These are phyloP conservation scores for Boletus reticulatus DNA, from an alignment of 768 basidiomycete species.

Conservation along the genomic window DNA sequence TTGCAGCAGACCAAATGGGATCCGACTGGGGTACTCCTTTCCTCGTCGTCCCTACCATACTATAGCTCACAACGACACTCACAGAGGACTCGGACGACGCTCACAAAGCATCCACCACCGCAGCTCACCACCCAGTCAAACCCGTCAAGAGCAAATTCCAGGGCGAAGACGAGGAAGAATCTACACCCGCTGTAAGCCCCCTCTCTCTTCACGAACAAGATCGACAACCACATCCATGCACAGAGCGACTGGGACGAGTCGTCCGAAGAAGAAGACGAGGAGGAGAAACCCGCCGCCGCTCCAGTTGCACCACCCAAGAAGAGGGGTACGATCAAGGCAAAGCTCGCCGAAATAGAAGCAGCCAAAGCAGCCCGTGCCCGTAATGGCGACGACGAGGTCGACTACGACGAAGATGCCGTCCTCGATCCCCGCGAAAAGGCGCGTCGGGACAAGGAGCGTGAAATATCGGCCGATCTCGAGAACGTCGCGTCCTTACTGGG, in stretches of 20 bases:
- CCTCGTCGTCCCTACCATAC: background rate
- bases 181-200: slow-evolving; percentile 67
- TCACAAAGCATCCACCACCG: slow-evolving; percentile 17
- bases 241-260: slow-evolving; percentile 97
- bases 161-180: slow-evolving; percentile 88
- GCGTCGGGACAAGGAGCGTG: slow-evolving; percentile 70
- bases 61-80: slow-evolving; percentile 19
- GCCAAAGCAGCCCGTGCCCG: slow-evolving; percentile 53
- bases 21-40: slow-evolving; percentile 46
- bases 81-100: slow-evolving; percentile 40
- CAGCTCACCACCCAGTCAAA: slow-evolving; percentile 18
- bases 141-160: slow-evolving; percentile 70
- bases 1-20: no score
- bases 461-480: slow-evolving; percentile 84
- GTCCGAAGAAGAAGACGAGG: slow-evolving; percentile 65
- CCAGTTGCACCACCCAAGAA: slow-evolving; percentile 77
- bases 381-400: slow-evolving; percentile 39
- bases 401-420: slow-evolving; percentile 72
- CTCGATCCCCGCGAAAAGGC: slow-evolving; percentile 81
- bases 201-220: background rate
- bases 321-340: slow-evolving; percentile 89
- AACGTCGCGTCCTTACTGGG: slow-evolving; percentile 85
- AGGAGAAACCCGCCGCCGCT: slow-evolving; percentile 47
- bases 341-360: slow-evolving; percentile 90
- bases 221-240: background rate